Evolutionary conservation across 768 basidiomycete species (phyloP), one percentile per base, ranked within the genome.

Genomic region (Cystofilobasidium macerans): DNA sequence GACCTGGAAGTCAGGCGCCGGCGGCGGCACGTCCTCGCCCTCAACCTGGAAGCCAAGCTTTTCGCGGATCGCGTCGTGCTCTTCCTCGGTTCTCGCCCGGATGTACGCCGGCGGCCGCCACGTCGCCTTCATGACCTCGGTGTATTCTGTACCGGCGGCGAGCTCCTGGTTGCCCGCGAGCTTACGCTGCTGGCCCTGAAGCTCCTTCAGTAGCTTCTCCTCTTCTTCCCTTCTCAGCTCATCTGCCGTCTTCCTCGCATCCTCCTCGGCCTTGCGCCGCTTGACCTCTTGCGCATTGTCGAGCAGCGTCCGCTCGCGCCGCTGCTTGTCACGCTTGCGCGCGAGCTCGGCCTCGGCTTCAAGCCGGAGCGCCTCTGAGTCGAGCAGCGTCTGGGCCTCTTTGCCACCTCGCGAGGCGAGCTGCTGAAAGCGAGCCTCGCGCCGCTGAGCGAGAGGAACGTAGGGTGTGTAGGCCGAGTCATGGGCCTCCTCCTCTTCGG

Each of bases 261-360:
- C 93, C 78, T 94, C 88, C 62, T 80, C 81, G 5, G 87, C 89
- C 76, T 86, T 89, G 75, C 81, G 81, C 30, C 81, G 81, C 72
- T 94, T 90, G 36, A 98, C 93, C 73, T 98, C 94, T 76, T 97
- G 91, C 1, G 95, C 95, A 75, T 95, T 92, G 72, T 91, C 76
- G 58, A 99, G 78, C 57, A 99, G 77, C 0, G 92, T 95, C 71
- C 90, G 79, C 77, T 93, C 90, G 75, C 85, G 86, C 68, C 93
- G 77, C 24, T 84, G 82, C 72, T 82, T 85, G 74, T 94, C 90
- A 70, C 82, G 82, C 38, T 80, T 79, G 61, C 78, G 75, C 73
- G 93, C 88, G 72, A 90, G 88, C 71, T 91, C 89, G 57, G 84
- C 82, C 68, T 87, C 85, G 43, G 81, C 84, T 72, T 88, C 88